phyloP scores from a whole-genome alignment of 352 stramenopile species.

The Nothophytophthora sp. region DNA sequence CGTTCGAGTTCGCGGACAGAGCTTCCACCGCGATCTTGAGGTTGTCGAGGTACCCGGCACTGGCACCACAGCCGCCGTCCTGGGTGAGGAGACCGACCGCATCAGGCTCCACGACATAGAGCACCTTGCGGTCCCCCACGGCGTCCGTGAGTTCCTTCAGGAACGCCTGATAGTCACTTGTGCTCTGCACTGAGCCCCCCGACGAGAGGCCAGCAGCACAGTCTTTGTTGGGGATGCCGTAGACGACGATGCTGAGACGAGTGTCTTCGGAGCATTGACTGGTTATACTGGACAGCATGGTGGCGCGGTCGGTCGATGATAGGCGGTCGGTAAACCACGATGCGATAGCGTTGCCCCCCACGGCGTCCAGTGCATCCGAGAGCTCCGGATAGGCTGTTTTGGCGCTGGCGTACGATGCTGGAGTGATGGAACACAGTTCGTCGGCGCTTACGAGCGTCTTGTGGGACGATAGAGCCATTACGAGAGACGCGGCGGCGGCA shows the following conservation, averaged over 20 bases:
- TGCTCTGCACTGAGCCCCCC: slow-evolving; percentile 27
- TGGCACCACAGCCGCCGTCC: slow-evolving; percentile 36
- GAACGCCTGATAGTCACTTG: slow-evolving; percentile 42
- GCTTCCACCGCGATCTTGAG: slow-evolving; percentile 41
- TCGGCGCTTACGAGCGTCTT: slow-evolving; percentile 5
- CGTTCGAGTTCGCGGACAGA: slow-evolving; percentile 49
- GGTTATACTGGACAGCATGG: slow-evolving; percentile 28
- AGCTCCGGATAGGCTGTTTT: slow-evolving; percentile 36
- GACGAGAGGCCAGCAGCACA: slow-evolving; percentile 46
- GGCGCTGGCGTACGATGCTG: slow-evolving; percentile 26
- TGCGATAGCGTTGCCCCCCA: slow-evolving; percentile 43
- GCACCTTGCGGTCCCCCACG: slow-evolving; percentile 46
- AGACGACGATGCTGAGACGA: slow-evolving; percentile 53
- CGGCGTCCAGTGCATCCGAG: slow-evolving; percentile 27
- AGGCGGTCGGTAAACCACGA: slow-evolving; percentile 57
- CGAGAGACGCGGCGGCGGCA: slow-evolving; percentile 6
- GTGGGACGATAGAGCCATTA: neutral
- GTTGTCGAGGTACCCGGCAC: slow-evolving; percentile 46
- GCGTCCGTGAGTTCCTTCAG: slow-evolving; percentile 34
- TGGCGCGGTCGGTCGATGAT: slow-evolving; percentile 14
- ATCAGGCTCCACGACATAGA: slow-evolving; percentile 65
- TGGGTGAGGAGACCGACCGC: slow-evolving; percentile 47
- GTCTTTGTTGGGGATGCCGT: slow-evolving; percentile 66
- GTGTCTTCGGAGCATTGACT: slow-evolving; percentile 28
- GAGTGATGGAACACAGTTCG: slow-evolving; percentile 32